Evolutionary conservation across 2,329 filamentous ascomycete genomes (phyloP), one percentile per base, ranked within the genome.

Genomic region (Pseudogymnoascus sp.): DNA sequence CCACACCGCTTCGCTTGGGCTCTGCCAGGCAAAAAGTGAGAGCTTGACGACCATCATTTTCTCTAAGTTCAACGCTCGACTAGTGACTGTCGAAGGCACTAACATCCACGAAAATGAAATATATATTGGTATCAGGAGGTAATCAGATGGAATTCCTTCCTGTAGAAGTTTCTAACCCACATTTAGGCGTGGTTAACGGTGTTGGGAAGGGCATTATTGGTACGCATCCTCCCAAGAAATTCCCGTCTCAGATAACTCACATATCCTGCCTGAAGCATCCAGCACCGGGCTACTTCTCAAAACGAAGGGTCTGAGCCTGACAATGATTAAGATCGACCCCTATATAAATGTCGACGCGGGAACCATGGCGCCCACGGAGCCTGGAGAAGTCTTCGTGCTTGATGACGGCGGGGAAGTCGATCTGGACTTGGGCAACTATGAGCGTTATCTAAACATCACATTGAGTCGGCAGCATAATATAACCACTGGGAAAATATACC

Each of bases 401-500:
- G 85, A 90, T 67, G 90, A 94, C 69, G 90, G 90, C 64, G 88
- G 89, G 66, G 89, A 90, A 74, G 83, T 86, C 64, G 87, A 90
- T 70, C 81, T 90, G 62, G 87, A 90, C 72, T 78, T 90, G 32
- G 87, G 87, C 65, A 90, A 89, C 74, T 89, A 89, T 75, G 87
- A 90, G 73, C 82, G 87, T 43, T 96, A 96, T 72, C 85, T 96
- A 59, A 87, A 87, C 70, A 87, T 92, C 66, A 89, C 87, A 60
- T 80, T 97, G 64, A 90, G 85, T 8, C 81, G 87, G 64, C 91
- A 96, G 68, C 90, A 93, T 79, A 97, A 97, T 75, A 96, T 99
- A 75, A 99, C 94, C 2, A 96, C 93, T 4, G 94, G 94, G 71
- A 97, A 97, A 79, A 91, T 97, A 67, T 97, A 97, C 76, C 82